Conservation (phyloP, 345 rosid species). For the Citrus sp. region DNA sequence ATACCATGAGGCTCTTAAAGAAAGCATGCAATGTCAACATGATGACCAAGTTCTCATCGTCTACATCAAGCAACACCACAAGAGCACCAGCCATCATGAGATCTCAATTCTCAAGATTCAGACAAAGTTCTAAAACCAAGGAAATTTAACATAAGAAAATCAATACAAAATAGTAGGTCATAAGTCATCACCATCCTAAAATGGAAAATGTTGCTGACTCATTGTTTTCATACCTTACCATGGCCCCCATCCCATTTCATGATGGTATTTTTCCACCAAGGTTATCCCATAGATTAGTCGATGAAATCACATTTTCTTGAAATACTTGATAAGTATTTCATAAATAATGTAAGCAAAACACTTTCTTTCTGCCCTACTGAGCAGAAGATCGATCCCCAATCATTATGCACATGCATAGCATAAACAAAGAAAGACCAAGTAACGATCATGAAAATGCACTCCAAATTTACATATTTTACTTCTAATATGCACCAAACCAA, state of each 20-base stretch:
- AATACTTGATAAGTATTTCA: background rate
- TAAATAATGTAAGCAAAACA: background rate
- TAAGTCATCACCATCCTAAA: background rate
- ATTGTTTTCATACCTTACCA: too few relatives aligned
- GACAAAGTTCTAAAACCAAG: background rate
- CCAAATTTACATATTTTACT: background rate
- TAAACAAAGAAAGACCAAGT: background rate
- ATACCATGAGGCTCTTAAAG: background rate
- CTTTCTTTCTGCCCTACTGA: background rate
- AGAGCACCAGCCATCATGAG: background rate
- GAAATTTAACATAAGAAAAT: background rate
- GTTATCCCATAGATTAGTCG: background rate
- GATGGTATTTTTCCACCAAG: background rate
- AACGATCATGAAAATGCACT: background rate
- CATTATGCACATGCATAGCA: background rate
- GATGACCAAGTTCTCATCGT: too few relatives aligned
- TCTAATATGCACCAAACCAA: background rate
- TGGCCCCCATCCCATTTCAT: background rate
- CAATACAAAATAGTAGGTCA: background rate
- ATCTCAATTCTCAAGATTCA: background rate
- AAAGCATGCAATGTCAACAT: background rate
- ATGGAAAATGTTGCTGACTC: too few relatives aligned
- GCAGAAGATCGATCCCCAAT: background rate
- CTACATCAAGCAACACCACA: too few relatives aligned
- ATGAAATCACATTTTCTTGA: background rate